Evolutionary conservation across 495 filamentous ascomycete species (phyloP).

Genomic region (Hyaloscypha finlandica): DNA sequence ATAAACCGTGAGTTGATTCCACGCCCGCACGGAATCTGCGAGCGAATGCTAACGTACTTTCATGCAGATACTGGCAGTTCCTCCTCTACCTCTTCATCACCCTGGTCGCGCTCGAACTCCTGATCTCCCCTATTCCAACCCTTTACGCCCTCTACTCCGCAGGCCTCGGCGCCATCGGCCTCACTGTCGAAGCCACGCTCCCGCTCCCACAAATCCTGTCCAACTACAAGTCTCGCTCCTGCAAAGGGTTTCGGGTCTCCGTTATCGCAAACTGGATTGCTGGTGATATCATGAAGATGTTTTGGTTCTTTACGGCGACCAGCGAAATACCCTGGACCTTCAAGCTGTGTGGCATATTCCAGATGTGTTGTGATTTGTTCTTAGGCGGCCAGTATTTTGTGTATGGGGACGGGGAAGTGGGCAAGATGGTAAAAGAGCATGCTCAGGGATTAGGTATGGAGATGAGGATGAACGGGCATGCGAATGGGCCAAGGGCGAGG

Average conservation of each 20-base stretch:
- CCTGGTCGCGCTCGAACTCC: slow-evolving; percentile 68
- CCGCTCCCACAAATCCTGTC: slow-evolving; percentile 86
- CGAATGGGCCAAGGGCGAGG: slow-evolving; percentile 8
- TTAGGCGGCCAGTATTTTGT: slow-evolving; percentile 84
- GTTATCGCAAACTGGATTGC: slow-evolving; percentile 87
- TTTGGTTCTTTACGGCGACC: slow-evolving; percentile 80
- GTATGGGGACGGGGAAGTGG: slow-evolving; percentile 61
- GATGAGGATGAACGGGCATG: slow-evolving; percentile 19
- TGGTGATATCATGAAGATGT: slow-evolving; percentile 94
- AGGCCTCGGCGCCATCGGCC: slow-evolving; percentile 77
- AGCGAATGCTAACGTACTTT: slow-evolving; percentile 3
- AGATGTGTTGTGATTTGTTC: slow-evolving; percentile 80
- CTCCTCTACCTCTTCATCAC: slow-evolving; percentile 67
- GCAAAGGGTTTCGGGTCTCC: slow-evolving; percentile 85
- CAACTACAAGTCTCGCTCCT: slow-evolving; percentile 76
- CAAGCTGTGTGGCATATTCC: slow-evolving; percentile 89
- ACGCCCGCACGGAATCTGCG: neutral
- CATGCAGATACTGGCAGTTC: slow-evolving; percentile 84
- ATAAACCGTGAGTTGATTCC: slow-evolving; percentile 66
- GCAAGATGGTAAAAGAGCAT: slow-evolving; percentile 24
- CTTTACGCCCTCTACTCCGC: slow-evolving; percentile 67
- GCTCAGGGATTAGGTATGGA: slow-evolving; percentile 1
- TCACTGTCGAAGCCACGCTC: slow-evolving; percentile 85
- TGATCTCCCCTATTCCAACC: slow-evolving; percentile 62
- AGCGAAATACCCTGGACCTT: slow-evolving; percentile 82